phyloP scores from a whole-genome alignment of 2,329 filamentous ascomycete species.

The Cryphonectria naterciae region DNA sequence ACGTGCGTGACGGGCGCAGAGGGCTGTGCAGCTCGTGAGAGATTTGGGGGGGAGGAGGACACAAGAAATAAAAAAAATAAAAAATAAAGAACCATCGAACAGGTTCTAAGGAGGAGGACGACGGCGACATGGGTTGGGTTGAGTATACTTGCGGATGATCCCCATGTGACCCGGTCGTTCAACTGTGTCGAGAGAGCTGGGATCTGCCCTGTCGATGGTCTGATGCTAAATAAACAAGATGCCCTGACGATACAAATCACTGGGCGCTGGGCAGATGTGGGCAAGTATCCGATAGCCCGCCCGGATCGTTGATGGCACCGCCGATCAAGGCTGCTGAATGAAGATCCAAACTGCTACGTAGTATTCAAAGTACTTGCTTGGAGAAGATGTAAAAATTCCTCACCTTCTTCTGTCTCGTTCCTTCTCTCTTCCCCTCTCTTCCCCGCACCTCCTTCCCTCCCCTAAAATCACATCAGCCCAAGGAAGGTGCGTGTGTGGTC shows the following conservation, averaged over 20 bases:
- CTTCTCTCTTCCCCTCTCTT: background rate
- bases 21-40: background rate
- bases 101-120: constrained; percentile 14
- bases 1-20: background rate
- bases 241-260: background rate
- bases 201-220: constrained; percentile 10
- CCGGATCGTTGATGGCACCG: background rate
- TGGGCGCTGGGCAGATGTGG: background rate
- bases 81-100: background rate
- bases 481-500: background rate
- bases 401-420: no score
- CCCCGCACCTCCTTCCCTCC: background rate
- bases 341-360: background rate
- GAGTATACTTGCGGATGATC: background rate
- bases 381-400: no score
- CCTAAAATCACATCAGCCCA: background rate
- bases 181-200: constrained; percentile 17
- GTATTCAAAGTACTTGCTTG: no score
- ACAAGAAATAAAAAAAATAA: no score
- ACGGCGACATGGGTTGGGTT: background rate
- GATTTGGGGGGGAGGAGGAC: background rate
- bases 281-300: background rate
- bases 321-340: background rate
- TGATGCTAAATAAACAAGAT: background rate
- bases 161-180: background rate